Evolutionary conservation across 2,329 filamentous ascomycete genomes (phyloP), one percentile per base, ranked within the genome.

Genomic region (Amauroascus verrucosus): DNA sequence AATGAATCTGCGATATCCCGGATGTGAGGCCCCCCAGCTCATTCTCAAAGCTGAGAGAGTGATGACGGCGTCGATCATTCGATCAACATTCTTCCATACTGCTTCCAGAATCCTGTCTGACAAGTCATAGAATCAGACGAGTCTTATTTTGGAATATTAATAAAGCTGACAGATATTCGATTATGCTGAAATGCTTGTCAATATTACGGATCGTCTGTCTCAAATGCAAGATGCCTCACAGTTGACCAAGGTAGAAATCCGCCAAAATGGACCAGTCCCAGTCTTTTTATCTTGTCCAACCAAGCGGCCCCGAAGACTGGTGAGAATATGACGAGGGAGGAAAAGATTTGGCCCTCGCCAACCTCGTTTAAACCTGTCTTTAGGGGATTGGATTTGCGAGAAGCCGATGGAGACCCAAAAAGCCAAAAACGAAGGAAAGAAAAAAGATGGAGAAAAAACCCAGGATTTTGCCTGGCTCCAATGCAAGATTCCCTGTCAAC

Each of bases 41-140:
- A n/a, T 14, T 2, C 7, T 9, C 11, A 5, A 43, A 26, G 7
- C 2, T 43, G 1, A n/a, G n/a, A 26, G 40, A 14, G 7, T 5
- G 11, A 46, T 48, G 46, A 24, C 14, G 46, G 20, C 7, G 46
- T 26, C 46, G 46, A 48, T 48, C 46, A 38, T 22, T 38, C 46
- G 46, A 48, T 48, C 30, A 48, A 38, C 32, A 33, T 37, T 37
- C 7, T 48, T 48, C 46, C 46, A 48, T 48, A 13, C 46, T 48
- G 46, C 46, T 48, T 48, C 46, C 33, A 48, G 46, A 48, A 48
- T 38, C 14, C 2, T 48, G 45, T 35, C 45, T 14, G 13, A 38
- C 35, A 38, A 14, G n/a, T 14, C 14, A 5, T n/a, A 38, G 9
- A 38, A 16, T 22, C 6, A 24, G 18, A 41, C 2, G 2, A 3